Conservation (phyloP, 306 rosid species). For the Prunus mongolica region DNA sequence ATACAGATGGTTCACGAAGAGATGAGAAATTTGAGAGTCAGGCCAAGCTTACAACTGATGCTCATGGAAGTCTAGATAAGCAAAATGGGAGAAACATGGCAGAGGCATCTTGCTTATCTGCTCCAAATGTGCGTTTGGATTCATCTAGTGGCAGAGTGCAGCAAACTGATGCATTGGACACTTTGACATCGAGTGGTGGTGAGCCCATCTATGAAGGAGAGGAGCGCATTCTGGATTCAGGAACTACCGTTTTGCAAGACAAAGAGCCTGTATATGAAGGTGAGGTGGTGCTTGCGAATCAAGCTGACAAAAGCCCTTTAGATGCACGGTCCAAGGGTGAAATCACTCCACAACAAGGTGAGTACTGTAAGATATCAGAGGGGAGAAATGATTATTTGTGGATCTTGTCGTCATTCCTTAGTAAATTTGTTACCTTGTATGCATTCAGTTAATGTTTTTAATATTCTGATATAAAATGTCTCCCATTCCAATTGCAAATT, state of each 20-base stretch:
- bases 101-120: constrained; percentile 37
- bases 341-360: constrained; percentile 77
- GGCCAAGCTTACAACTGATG: constrained; percentile 27
- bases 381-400: not conserved
- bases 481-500: constrained; percentile 21
- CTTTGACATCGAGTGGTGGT: constrained; percentile 55
- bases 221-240: constrained; percentile 69
- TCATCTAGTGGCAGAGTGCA: constrained; percentile 41
- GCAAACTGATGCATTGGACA: constrained; percentile 46
- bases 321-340: constrained; percentile 51
- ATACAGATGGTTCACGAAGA: constrained; percentile 30
- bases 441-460: not conserved
- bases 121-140: constrained; percentile 44
- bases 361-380: constrained; percentile 1
- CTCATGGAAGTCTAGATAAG: constrained; percentile 39
- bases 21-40: constrained; percentile 27
- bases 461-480: constrained; percentile 12
- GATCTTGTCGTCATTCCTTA: not conserved
- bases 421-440: not conserved
- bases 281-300: constrained; percentile 78
- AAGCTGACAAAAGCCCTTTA: constrained; percentile 64
- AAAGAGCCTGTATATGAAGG: constrained; percentile 96
- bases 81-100: constrained; percentile 32
- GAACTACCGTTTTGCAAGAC: constrained; percentile 41
- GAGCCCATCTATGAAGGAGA: constrained; percentile 99